A percentile compares a stretch with the other conserved stretches of the same genome.
Evolutionary conservation across 2,329 filamentous ascomycete species (phyloP).

Genomic region (Penicillium brasilianum): DNA sequence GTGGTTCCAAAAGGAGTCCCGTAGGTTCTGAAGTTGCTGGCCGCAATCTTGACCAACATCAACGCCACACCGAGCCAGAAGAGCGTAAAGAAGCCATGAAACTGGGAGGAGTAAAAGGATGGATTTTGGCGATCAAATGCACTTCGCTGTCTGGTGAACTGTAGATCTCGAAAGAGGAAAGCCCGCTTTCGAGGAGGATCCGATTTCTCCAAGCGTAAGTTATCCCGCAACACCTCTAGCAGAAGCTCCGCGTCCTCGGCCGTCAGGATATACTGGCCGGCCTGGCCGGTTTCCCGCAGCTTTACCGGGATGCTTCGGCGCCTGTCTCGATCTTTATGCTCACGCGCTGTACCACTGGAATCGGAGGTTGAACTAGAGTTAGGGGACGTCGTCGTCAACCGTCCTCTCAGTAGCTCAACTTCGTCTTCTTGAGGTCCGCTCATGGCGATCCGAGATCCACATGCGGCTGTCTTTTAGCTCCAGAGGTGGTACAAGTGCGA

Average conservation of each 20-base stretch:
- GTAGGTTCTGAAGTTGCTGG: constrained; percentile 70
- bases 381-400: not conserved
- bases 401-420: not conserved
- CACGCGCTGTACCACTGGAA: not conserved
- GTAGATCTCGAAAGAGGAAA: constrained; percentile 58
- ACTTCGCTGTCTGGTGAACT: constrained; percentile 75
- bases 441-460: constrained; percentile 7
- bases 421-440: not conserved
- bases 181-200: constrained; percentile 42
- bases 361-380: constrained; percentile 2
- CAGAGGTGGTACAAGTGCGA: not conserved
- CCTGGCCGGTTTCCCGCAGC: constrained; percentile 52
- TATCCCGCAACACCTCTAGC: constrained; percentile 51
- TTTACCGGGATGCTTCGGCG: constrained; percentile 48
- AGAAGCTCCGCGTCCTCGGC: constrained; percentile 56
- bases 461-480: constrained; percentile 2
- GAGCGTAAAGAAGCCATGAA: constrained; percentile 78
- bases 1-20: constrained; percentile 72
- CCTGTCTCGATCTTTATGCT: not conserved
- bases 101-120: constrained; percentile 67
- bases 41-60: constrained; percentile 69
- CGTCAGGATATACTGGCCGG: constrained; percentile 55
- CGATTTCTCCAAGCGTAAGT: constrained; percentile 47
- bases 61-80: constrained; percentile 71
- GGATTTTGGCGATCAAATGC: constrained; percentile 76